These are phyloP conservation scores for Gonapodya prolifera DNA, from an alignment of 192 early-diverging fungal genomes.

Conservation along the genomic window DNA sequence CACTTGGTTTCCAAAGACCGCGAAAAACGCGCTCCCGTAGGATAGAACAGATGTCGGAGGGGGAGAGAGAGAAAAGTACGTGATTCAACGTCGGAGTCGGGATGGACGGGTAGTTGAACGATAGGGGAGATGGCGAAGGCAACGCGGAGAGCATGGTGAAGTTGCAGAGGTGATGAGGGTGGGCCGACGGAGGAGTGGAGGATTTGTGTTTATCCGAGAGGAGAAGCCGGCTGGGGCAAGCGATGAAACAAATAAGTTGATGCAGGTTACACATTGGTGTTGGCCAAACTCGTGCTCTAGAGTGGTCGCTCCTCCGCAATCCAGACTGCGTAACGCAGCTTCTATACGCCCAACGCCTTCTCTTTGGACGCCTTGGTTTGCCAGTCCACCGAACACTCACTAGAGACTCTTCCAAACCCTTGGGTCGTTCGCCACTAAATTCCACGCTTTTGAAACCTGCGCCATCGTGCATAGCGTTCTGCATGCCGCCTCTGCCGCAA, in stretches of 20 bases:
- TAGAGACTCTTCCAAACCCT: background rate
- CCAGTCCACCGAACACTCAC: too few species aligned
- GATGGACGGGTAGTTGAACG: too few species aligned
- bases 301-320: too few species aligned
- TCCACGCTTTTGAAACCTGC: background rate
- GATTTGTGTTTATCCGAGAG: background rate
- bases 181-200: background rate
- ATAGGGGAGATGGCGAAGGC: background rate
- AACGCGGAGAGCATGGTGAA: background rate
- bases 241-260: background rate
- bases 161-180: background rate
- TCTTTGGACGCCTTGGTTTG: background rate
- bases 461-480: background rate
- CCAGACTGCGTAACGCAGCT: too few species aligned
- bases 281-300: too few species aligned
- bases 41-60: background rate
- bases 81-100: background rate
- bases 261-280: too few species aligned
- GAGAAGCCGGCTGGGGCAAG: background rate
- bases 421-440: background rate
- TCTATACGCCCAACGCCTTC: too few species aligned
- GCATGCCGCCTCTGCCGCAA: background rate
- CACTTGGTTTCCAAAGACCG: background rate
- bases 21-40: background rate
- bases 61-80: background rate